Evolutionary conservation across 352 stramenopile species (phyloP).

Genomic region (Phytopythium montanum): DNA sequence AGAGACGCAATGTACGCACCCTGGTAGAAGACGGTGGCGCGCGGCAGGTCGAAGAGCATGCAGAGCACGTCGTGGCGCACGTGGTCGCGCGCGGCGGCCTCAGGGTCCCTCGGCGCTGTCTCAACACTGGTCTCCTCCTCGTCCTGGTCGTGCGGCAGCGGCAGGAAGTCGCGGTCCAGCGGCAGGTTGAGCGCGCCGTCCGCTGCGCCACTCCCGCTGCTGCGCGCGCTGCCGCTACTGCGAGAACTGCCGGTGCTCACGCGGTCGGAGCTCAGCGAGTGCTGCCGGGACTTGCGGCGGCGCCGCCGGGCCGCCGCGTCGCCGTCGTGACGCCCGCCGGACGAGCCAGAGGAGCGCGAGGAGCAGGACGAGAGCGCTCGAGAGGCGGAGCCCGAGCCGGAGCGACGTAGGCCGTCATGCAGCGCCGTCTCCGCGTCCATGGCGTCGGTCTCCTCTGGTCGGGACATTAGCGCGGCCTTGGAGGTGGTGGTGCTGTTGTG

Average conservation of each 20-base stretch:
- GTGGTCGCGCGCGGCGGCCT: conserved; percentile 36
- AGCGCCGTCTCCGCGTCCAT: conserved; percentile 3
- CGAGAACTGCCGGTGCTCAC: conserved; percentile 13
- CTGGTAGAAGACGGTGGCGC: conserved; percentile 74
- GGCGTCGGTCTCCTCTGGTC: not conserved
- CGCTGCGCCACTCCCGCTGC: conserved; percentile 16
- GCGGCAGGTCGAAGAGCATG: conserved; percentile 81
- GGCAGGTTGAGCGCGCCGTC: conserved; percentile 29
- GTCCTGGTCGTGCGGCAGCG: conserved; percentile 24
- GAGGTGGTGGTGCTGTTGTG: too few species aligned
- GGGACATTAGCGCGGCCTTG: too few species aligned
- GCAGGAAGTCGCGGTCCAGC: conserved; percentile 43
- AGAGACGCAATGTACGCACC: conserved; percentile 20
- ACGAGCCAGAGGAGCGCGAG: not conserved
- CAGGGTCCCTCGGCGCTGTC: not conserved
- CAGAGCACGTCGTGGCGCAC: conserved; percentile 82
- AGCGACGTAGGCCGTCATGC: not conserved
- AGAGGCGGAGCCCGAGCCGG: not conserved
- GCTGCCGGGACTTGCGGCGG: conserved; percentile 7
- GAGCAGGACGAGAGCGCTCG: not conserved
- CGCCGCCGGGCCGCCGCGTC: conserved; percentile 1
- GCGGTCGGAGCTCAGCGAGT: conserved; percentile 4
- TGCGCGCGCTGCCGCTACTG: not conserved
- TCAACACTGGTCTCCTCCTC: conserved; percentile 1
- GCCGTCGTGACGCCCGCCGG: not conserved